Evolutionary conservation across 169 alveolate genomes (phyloP), one percentile per base, ranked within the genome.

Genomic region (Babesia bovis): DNA sequence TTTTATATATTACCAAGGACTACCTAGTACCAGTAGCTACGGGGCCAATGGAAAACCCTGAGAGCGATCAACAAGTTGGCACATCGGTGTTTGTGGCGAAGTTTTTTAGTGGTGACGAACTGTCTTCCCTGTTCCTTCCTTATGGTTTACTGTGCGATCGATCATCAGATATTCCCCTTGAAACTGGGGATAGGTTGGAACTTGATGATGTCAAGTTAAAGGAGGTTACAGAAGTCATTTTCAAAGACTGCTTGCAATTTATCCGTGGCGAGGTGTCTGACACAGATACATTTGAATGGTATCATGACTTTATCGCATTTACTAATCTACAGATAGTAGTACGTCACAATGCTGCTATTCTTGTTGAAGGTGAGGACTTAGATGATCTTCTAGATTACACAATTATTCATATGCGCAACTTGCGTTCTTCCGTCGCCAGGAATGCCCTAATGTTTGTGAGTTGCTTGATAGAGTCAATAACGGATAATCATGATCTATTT

Each of bases 251-350:
- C 26, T 15, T 67, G 19, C n/a, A 23, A 5, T 76, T 53, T 33
- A 63, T 76, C 3, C 33, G 41, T 0, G 50, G 13, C 1, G n/a
- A 0, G 3, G 66, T 19, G 4, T 30, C 32, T 19, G 12, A 21
- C 9, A 26, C 35, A 1, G 56, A 44, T 0, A 57, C 25, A 1
- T 72, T 9, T 30, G 79, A 75, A 49, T 76, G 85, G 85, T 52
- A 65, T 35, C 70, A 76, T 23, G 85, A 76, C 32, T 76, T 76
- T 45, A 49, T 76, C 32, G 68, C 40, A 23, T 66, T 76, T 38
- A 76, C 85, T 28, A 76, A 76, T 73, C 72, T 76, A 26, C 85
- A 76, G 63, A 67, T 44, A 23, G 78, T 78, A n/a, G 33, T 67
- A 13, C 57, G 66, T 42, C 35, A 66, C 66, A 51, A 66, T 50